Base-by-base conservation (phyloP, 225 moss, liverwort and hornwort species). In the Climacium dendroides region DNA sequence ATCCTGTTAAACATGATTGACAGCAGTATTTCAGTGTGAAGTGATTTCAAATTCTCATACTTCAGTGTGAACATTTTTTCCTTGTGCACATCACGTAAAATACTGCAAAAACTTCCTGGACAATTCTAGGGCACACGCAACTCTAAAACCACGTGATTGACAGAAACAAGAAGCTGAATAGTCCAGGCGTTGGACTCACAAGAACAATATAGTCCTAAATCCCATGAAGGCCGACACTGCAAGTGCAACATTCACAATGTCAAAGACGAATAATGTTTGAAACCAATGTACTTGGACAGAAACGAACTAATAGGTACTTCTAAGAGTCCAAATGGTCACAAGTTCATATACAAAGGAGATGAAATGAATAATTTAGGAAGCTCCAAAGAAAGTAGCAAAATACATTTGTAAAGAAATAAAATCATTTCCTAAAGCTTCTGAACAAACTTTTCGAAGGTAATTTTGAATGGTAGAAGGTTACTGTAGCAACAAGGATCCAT, bases 211-310 rank as follows among this genome's bases (percentile, higher is more conserved):
- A 35, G 81, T 29, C 64, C 89, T 94, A 94, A 92, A 93, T 72
- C 89, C 85, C 81, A 94, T n/a, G 5, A 93, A 80, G 5, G 92
- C 86, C 35, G 91, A 74, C 47, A 91, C 96, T 96, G 93, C 90
- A 93, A 41, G 55, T 72, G 19, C 30, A 37, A 59, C 30, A 60
- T 48, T 78, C 41, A 79, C 63, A 37, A 41, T 26, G 74, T 75
- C 50, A 89, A 28, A 30, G 52, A 55, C 25, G 22, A 45, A 32
- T 77, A 18, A 71, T 43, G 18, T 9, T 34, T 39, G 19, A 22
- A n/a, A 50, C 16, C 34, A 25, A 50, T 24, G 7, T 16, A 24
- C 12, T 16, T 50, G 81, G 12, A 50, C 13, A 35, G 54, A 16
- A 64, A 25, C 3, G 39, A 64, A 34, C 7, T 7, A 19, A 34